Base-by-base conservation (phyloP, 106 monocot species). In the Triglochin maritima region DNA sequence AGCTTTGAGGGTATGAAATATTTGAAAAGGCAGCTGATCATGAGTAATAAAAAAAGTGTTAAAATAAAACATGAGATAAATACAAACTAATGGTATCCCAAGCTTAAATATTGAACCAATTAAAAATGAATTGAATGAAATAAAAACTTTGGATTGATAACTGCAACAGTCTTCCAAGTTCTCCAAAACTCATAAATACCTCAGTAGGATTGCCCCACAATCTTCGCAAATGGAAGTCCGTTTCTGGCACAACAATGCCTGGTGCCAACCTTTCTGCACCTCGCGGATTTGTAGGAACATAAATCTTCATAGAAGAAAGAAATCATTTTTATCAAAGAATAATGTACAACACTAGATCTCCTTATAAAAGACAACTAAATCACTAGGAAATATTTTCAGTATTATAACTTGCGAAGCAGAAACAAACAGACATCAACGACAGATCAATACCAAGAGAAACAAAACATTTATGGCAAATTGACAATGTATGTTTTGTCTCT, bases 271-370 rank as follows among this genome's bases (percentile, higher is more conserved):
- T 59, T 60, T 75, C 75, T 46, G 75, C 75, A 60, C 75, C 75
- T 15, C 61, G 67, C 60, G 75, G 75, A 75, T 75, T 75, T 68
- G 75, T 75, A 15, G 75, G 75, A 52, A 68, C 60, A 53, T 46
- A 75, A 52, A 75, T 75, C 75, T 75, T 59, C 14, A 75, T 9
- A 42, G 11, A 7, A 69, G 8, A 50, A 17, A 57, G 69, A 51
- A 50, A 69, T 3, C 6, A 59, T 59, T 59, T 13, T 5, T 6
- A 59, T 15, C 52, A 52, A 52, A 29, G 29, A 7, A 0, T 46
- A 45, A 63, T 9, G 9, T 2, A 61, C 41, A 61, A 41, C 17
- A 60, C 16, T 61, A 11, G 7, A 11, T 52, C 9, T 8, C 7
- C 11, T 7, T 8, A 8, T 7, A 52, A 52, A 52, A 52, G 52